Percentiles rank a stretch among this genome's conserved stretches.
phyloP scores from a whole-genome alignment of 371 early-diverging fungal species.

The Choanephora cucurbitarum region DNA sequence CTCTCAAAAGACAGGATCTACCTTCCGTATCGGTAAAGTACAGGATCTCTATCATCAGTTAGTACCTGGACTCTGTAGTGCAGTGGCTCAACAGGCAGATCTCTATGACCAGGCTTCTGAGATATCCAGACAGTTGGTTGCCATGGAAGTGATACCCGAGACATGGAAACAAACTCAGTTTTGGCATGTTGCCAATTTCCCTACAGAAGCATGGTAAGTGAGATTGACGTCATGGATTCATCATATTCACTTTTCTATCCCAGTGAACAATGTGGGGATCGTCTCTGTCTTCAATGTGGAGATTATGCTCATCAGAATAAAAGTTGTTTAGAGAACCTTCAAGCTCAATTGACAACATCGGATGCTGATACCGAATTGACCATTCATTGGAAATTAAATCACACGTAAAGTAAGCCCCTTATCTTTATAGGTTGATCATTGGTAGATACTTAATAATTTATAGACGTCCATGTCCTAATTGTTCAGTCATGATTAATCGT shows the following conservation, averaged over 20 bases:
- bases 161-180: conserved; percentile 76
- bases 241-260: neutral
- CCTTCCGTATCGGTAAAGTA: conserved; percentile 35
- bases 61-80: conserved; percentile 26
- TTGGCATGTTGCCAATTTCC: conserved; percentile 62
- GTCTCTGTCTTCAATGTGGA: conserved; percentile 58
- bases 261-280: conserved; percentile 37
- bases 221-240: neutral
- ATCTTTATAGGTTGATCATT: neutral
- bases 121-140: conserved; percentile 46
- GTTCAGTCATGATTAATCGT: conserved; percentile 71
- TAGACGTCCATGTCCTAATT: conserved; percentile 70
- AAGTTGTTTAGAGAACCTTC: conserved; percentile 51
- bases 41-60: conserved; percentile 42
- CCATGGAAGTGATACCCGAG: conserved; percentile 62
- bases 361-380: conserved; percentile 28
- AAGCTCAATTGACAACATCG: conserved; percentile 16
- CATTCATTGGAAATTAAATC: conserved; percentile 54
- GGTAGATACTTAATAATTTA: no score
- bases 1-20: conserved; percentile 27
- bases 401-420: conserved; percentile 29
- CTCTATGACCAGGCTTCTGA: conserved; percentile 22
- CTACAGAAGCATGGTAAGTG: conserved; percentile 57
- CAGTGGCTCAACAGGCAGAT: conserved; percentile 17
- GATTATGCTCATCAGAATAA: conserved; percentile 38